Evolutionary conservation across 1,284 basidiomycete genomes (phyloP), one percentile per base, ranked within the genome.

Genomic region (Marasmius tenuissimus): DNA sequence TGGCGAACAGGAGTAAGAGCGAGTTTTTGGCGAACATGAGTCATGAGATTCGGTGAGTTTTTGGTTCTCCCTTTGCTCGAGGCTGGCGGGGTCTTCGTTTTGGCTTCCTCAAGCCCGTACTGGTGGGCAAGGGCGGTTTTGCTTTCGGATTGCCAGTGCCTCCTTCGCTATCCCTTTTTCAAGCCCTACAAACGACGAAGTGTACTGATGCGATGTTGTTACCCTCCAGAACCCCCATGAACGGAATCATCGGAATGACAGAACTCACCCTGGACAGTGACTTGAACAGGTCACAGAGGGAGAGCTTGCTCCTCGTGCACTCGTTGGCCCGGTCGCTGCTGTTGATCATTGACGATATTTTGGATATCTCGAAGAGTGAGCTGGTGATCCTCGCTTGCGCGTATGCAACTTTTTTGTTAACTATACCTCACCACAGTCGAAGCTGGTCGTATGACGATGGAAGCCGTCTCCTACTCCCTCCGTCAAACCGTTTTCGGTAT

Each of bases 221-320:
- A 27, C 27, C 27, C 27, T 27, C 4, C 68, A 94, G 94, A 72
- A 98, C 96, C 33, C 96, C 96, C 0, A 98, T 98, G 96, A 98
- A 98, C 73, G 96, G 97, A 71, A 99, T 99, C 77, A 99, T 99
- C 68, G 97, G 95, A 18, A 97, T 99, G 96, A 99, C 97, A 55
- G 96, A 98, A 76, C 81, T 99, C 67, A 98, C 97, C 16, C 86
- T 99, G 52, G 97, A 99, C 74, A 93, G 92, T 59, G 93, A 96
- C 71, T 76, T 97, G 61, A 94, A 94, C 65, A 78, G 94, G 67
- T 91, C 89, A 50, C 94, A 96, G 76, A 82, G 97, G 63, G 97
- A 99, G 80, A 98, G 96, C 74, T 81, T 99, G 76, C 84, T 98
- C 69, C 88, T 98, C 45, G 97, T 99, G 4, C 96, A 98, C 71